A percentile compares a stretch with the other conserved stretches of the same genome.
Conservation (phyloP, 2,329 filamentous ascomycete genomes). For the Tolypocladium nubicola region DNA sequence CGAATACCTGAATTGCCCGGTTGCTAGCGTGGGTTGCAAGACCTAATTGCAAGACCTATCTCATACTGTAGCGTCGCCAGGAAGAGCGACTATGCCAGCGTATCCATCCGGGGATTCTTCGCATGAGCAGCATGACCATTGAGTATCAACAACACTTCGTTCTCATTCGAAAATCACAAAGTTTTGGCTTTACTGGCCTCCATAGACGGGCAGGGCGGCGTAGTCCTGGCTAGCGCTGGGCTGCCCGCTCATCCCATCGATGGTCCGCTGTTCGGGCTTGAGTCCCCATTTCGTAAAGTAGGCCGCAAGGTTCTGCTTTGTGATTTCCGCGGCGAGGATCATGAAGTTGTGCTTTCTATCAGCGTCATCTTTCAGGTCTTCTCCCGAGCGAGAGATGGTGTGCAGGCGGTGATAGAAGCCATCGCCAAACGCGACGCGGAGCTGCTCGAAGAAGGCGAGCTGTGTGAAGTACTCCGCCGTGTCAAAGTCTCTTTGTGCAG, state of each 20-base stretch:
- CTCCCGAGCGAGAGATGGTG: not conserved
- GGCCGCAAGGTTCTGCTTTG: not conserved
- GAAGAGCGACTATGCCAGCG: too few relatives aligned
- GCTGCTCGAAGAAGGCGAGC: conserved; percentile 3
- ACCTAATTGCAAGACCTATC: too few relatives aligned
- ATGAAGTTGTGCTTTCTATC: not conserved
- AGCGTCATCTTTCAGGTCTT: not conserved
- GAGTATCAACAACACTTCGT: too few relatives aligned
- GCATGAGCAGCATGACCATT: too few relatives aligned
- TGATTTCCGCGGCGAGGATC: not conserved
- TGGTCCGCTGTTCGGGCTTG: not conserved
- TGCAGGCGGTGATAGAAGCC: conserved; percentile 1
- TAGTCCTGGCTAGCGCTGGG: not conserved
- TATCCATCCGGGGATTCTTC: too few relatives aligned
- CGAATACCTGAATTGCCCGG: too few relatives aligned
- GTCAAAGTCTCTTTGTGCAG: not conserved
- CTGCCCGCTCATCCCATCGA: not conserved
- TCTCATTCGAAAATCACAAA: too few relatives aligned
- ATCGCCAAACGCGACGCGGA: conserved; percentile 2
- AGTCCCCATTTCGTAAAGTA: conserved; percentile 4
- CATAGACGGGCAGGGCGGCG: too few relatives aligned
- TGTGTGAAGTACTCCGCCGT: not conserved
- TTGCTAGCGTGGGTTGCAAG: too few relatives aligned
- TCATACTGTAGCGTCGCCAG: too few relatives aligned
- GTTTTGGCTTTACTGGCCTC: too few relatives aligned